These are phyloP conservation scores for Allium fistulosum DNA, from an alignment of 106 monocot genomes.

Conservation along the genomic window DNA sequence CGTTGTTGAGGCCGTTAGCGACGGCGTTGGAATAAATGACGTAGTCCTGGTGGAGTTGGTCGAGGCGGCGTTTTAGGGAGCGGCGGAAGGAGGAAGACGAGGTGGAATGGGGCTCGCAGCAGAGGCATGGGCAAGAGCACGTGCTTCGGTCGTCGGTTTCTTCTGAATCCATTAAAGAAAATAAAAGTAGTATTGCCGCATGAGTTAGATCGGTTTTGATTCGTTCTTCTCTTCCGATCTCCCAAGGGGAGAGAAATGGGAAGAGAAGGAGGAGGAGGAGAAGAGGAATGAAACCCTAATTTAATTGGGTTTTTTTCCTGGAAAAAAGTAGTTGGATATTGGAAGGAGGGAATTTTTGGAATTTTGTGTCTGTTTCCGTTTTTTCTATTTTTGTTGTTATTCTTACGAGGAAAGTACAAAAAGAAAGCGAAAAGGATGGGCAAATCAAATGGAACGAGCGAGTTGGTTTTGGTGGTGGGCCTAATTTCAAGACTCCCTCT, in stretches of 20 bases:
- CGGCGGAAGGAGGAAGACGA: constrained; percentile 2
- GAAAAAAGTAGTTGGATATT: neutral
- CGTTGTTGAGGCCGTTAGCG: neutral
- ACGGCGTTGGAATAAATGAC: too few relatives aligned
- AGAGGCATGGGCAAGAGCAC: constrained; percentile 1
- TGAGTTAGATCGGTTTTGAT: neutral
- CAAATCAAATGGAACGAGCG: too few relatives aligned
- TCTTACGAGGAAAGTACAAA: neutral
- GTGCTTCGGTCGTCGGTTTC: neutral
- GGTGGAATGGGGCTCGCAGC: neutral
- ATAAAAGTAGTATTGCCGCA: constrained; percentile 1
- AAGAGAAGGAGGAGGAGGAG: neutral
- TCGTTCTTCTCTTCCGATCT: constrained; percentile 4
- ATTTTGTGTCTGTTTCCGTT: neutral
- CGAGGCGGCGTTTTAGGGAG: constrained; percentile 17
- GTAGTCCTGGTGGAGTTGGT: neutral
- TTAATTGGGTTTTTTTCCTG: neutral
- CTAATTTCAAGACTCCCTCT: neutral
- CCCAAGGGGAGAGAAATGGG: neutral
- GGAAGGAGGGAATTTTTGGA: neutral
- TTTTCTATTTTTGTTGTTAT: neutral
- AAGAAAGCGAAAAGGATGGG: too few relatives aligned
- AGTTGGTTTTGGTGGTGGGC: neutral
- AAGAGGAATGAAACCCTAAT: constrained; percentile 4
- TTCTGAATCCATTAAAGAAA: neutral